A percentile compares a stretch with the other conserved stretches of the same genome.
Conservation (phyloP, 78 protist species). For the Ministeria vibrans region DNA sequence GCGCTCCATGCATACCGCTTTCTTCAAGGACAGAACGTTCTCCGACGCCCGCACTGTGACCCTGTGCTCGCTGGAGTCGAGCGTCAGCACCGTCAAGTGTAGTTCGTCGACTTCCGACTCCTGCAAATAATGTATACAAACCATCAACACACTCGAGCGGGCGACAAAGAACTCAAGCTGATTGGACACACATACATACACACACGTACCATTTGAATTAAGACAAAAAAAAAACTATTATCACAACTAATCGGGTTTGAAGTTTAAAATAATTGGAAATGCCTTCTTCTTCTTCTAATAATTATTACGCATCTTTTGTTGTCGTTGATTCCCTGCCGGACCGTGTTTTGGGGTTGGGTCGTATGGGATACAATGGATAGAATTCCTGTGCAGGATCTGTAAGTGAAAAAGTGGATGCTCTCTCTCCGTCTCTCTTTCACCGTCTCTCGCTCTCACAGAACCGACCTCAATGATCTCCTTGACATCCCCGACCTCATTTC, state of each 20-base stretch:
- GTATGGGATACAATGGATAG: no score
- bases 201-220: not conserved
- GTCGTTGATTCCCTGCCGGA: no score
- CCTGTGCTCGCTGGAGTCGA: not conserved
- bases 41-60: not conserved
- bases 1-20: not conserved
- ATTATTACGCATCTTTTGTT: no score
- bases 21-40: not conserved
- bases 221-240: not conserved
- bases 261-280: not conserved
- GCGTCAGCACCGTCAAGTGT: not conserved
- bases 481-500: no score
- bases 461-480: no score
- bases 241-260: not conserved
- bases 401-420: no score
- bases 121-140: not conserved
- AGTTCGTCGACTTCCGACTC: not conserved
- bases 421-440: no score
- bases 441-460: no score
- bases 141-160: not conserved
- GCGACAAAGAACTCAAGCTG: not conserved
- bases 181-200: not conserved
- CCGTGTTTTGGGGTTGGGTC: no score
- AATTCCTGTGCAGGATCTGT: no score
- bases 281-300: not conserved